Evolutionary conservation across 1,139 yeast genomes (phyloP).

Genomic region (Saccharomyces hybrid): DNA sequence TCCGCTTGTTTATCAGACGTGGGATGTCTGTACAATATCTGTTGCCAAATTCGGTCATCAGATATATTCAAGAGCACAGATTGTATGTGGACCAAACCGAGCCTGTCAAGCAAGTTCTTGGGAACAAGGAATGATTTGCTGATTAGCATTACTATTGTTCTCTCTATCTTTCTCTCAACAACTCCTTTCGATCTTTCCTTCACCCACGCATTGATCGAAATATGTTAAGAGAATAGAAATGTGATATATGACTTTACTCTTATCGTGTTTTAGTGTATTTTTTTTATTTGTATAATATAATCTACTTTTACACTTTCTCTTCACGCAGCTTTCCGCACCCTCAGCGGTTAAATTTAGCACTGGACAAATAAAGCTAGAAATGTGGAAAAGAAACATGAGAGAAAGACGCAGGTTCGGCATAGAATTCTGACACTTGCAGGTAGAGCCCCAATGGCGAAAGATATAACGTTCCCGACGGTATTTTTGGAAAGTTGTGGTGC

Average conservation of each 20-base stretch:
- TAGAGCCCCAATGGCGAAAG: not conserved
- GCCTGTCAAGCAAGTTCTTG: slow-evolving; percentile 87
- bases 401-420: not conserved
- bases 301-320: not conserved
- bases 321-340: not conserved
- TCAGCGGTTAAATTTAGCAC: not conserved
- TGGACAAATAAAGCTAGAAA: not conserved
- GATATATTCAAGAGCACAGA: slow-evolving; percentile 88
- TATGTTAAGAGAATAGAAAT: not conserved
- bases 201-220: not conserved
- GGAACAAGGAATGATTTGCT: slow-evolving; percentile 31
- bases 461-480: not conserved
- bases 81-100: slow-evolving; percentile 79
- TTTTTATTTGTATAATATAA: not conserved
- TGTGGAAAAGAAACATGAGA: not conserved
- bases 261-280: not conserved
- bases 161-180: not conserved
- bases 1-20: slow-evolving; percentile 80
- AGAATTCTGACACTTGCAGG: not conserved
- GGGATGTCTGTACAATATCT: slow-evolving; percentile 96
- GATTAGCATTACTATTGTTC: not conserved
- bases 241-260: not conserved
- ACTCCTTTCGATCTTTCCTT: not conserved
- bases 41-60: slow-evolving; percentile 86
- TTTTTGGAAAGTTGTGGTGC: not conserved